Evolutionary conservation across 345 rosid genomes (phyloP).

Genomic region (Dovyalis caffra): DNA sequence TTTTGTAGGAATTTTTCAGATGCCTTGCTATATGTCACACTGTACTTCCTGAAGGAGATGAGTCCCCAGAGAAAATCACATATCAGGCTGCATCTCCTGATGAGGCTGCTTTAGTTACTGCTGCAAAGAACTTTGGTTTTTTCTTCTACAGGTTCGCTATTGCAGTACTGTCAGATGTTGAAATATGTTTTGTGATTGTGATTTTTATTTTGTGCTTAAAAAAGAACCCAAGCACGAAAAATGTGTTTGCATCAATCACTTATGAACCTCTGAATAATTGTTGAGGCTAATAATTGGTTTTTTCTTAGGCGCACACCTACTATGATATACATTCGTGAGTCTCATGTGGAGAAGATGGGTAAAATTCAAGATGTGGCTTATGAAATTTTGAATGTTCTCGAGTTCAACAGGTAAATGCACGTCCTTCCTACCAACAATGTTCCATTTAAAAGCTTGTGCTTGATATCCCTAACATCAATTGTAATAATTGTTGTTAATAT

Average conservation of each 20-base stretch:
- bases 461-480: constrained; percentile 9
- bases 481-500: constrained; percentile 30
- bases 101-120: constrained; percentile 95
- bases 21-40: constrained; percentile 99
- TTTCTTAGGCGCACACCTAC: constrained; percentile 91
- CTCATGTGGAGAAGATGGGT: constrained; percentile 97
- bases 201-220: neutral
- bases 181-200: neutral
- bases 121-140: constrained; percentile 98
- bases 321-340: constrained; percentile 87
- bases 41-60: constrained; percentile 98
- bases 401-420: constrained; percentile 84
- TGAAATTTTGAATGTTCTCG: constrained; percentile 95
- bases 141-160: constrained; percentile 75
- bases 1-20: constrained; percentile 88
- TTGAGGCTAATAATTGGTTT: constrained; percentile 22
- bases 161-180: neutral
- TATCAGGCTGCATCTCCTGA: constrained; percentile 99
- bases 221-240: neutral
- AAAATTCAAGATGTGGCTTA: constrained; percentile 75
- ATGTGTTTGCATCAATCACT: neutral
- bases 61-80: constrained; percentile 80
- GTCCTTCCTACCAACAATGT: neutral
- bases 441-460: constrained; percentile 13
- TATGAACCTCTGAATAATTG: neutral